phyloP scores from a whole-genome alignment of 495 filamentous ascomycete genomes.

The Aspergillus kassunensis region DNA sequence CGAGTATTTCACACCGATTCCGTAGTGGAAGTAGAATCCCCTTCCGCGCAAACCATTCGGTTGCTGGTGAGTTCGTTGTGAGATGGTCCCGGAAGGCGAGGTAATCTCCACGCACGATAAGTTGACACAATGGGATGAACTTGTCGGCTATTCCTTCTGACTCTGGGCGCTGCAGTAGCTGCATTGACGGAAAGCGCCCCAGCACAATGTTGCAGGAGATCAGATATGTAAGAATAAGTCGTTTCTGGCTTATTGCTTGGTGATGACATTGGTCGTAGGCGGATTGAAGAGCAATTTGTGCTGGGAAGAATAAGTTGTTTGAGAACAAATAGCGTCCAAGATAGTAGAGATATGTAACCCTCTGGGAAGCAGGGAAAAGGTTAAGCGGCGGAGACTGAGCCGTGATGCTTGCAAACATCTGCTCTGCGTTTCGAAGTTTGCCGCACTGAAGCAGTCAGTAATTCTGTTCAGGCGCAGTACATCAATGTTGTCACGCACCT shows the following conservation, averaged over 20 bases:
- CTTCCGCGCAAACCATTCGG: conserved; percentile 70
- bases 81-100: conserved; percentile 69
- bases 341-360: conserved; percentile 91
- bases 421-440: conserved; percentile 63
- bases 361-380: conserved; percentile 80
- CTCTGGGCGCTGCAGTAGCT: conserved; percentile 67
- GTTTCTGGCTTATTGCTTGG: conserved; percentile 64
- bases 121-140: conserved; percentile 68
- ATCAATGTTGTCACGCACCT: conserved; percentile 42
- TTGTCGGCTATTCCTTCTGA: conserved; percentile 61
- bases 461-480: neutral
- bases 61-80: conserved; percentile 42
- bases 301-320: conserved; percentile 72
- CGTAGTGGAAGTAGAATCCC: conserved; percentile 69
- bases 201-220: conserved; percentile 79
- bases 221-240: conserved; percentile 77
- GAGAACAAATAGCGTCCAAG: conserved; percentile 85
- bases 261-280: conserved; percentile 77
- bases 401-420: conserved; percentile 86
- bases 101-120: conserved; percentile 78
- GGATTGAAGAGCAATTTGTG: conserved; percentile 66
- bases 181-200: conserved; percentile 72
- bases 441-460: conserved; percentile 36
- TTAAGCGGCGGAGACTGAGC: conserved; percentile 73
- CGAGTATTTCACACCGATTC: conserved; percentile 69